phyloP scores from a whole-genome alignment of 108 stramenopile genomes.

The Stephanodiscus minutulus region DNA sequence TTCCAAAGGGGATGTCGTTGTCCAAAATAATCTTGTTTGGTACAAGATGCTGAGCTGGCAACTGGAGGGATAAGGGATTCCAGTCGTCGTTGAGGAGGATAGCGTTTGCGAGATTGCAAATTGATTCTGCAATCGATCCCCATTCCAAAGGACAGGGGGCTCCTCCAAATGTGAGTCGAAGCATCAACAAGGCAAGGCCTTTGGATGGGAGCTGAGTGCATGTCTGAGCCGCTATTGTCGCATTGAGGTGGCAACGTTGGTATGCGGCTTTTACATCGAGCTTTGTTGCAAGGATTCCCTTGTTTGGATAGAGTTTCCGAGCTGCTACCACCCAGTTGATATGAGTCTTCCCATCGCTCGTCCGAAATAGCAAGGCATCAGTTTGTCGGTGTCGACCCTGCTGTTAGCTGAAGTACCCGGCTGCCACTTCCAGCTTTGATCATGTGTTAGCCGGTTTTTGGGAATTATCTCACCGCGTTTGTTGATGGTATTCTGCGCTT shows the following conservation, averaged over 20 bases:
- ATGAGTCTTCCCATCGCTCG: not conserved
- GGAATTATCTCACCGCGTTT: conserved; percentile 3
- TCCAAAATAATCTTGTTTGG: not conserved
- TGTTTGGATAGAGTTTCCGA: not conserved
- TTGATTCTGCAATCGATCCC: conserved; percentile 20
- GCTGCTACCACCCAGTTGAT: conserved; percentile 13
- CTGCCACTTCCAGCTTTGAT: conserved; percentile 17
- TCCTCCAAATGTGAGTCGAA: conserved; percentile 30
- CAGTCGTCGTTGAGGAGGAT: conserved; percentile 19
- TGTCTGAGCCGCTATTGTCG: conserved; percentile 16
- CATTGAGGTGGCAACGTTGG: conserved; percentile 16
- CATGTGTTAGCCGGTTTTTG: conserved; percentile 22
- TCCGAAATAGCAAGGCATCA: conserved; percentile 16
- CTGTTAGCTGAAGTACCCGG: conserved; percentile 17
- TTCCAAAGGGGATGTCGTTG: conserved; percentile 15
- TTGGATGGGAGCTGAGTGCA: conserved; percentile 17
- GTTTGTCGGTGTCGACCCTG: not conserved
- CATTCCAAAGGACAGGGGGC: conserved; percentile 24
- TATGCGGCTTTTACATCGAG: conserved; percentile 19
- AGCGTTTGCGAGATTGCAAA: conserved; percentile 24
- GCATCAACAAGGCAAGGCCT: conserved; percentile 2
- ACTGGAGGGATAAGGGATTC: conserved; percentile 11
- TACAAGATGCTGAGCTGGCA: not conserved
- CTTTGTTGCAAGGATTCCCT: conserved; percentile 4
- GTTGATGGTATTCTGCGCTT: conserved; percentile 11